Evolutionary conservation across 2,329 filamentous ascomycete species (phyloP).

Genomic region (Amphichorda felina): DNA sequence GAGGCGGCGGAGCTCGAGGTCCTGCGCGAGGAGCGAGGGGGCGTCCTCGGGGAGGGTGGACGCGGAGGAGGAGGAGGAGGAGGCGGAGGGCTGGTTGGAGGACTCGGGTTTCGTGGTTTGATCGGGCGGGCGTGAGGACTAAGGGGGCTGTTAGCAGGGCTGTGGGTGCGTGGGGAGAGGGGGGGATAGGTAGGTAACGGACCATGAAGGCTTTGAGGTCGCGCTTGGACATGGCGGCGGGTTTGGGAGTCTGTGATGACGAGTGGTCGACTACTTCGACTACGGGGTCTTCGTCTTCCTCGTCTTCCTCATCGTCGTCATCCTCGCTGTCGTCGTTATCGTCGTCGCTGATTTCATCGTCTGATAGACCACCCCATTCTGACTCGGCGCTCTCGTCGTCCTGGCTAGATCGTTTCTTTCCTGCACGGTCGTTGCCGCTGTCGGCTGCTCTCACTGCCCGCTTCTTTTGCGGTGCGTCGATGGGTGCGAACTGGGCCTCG

Average conservation of each 20-base stretch:
- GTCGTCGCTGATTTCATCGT: constrained; percentile 11
- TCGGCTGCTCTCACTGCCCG: constrained; percentile 24
- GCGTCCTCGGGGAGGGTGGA: constrained; percentile 39
- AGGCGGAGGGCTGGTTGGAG: constrained; percentile 9
- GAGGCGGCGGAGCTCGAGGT: constrained; percentile 82
- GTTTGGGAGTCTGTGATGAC: constrained; percentile 20
- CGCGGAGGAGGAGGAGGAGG: constrained; percentile 12
- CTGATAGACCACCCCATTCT: constrained; percentile 16
- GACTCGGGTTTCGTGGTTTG: constrained; percentile 12
- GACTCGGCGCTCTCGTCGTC: constrained; percentile 5
- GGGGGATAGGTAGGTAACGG: constrained; percentile 4
- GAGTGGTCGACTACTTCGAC: constrained; percentile 55
- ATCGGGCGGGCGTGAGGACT: constrained; percentile 38
- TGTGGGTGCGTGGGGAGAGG: constrained; percentile 3
- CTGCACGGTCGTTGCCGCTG: constrained; percentile 11
- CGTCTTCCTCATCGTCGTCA: constrained; percentile 7
- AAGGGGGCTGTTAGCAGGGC: constrained; percentile 5
- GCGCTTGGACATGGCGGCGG: constrained; percentile 44
- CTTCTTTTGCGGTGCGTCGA: constrained; percentile 25
- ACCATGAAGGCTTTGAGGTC: constrained; percentile 75
- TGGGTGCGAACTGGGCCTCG: constrained; percentile 74
- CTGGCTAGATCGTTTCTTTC: too few species aligned
- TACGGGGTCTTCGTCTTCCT: constrained; percentile 7
- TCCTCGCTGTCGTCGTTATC: constrained; percentile 10
- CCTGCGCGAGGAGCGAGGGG: constrained; percentile 70